Conservation (phyloP, 2,329 filamentous ascomycete genomes). For the Talaromyces sp. region DNA sequence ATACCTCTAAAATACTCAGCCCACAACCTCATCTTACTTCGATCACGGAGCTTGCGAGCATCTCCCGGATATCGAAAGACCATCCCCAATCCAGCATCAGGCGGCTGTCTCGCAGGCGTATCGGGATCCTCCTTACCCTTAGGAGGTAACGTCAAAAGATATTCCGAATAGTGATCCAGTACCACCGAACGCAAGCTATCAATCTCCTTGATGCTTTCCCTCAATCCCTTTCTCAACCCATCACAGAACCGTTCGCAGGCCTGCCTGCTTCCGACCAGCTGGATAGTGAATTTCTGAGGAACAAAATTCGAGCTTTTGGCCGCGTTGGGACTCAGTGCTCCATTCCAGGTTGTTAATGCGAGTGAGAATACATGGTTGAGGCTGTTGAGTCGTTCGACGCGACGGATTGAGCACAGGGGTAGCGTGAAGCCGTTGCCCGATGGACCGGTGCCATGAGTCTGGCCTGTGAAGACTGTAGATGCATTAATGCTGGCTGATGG, state of each 20-base stretch:
- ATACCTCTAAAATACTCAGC: conserved; percentile 78
- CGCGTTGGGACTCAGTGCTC: conserved; percentile 53
- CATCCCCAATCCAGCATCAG: conserved; percentile 92
- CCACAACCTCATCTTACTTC: conserved; percentile 97
- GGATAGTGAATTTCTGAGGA: conserved; percentile 85
- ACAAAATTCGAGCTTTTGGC: conserved; percentile 54
- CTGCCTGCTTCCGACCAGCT: conserved; percentile 82
- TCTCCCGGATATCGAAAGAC: conserved; percentile 94
- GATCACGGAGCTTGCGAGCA: conserved; percentile 84
- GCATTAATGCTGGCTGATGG: conserved; percentile 73
- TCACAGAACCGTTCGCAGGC: conserved; percentile 96
- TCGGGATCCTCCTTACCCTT: conserved; percentile 56
- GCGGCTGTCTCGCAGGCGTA: conserved; percentile 51
- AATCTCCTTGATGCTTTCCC: conserved; percentile 83
- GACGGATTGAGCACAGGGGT: conserved; percentile 82
- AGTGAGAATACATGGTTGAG: conserved; percentile 90
- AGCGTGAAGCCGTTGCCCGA: conserved; percentile 95
- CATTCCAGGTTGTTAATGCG: conserved; percentile 92
- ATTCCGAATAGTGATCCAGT: conserved; percentile 86
- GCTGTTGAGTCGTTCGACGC: conserved; percentile 89
- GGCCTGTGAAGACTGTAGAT: conserved; percentile 81
- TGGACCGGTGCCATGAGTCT: conserved; percentile 88
- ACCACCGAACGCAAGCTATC: conserved; percentile 78
- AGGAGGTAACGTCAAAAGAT: conserved; percentile 54
- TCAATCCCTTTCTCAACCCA: conserved; percentile 82